Conservation (phyloP, 257 asterid species). For the Ocimum tenuiflorum region DNA sequence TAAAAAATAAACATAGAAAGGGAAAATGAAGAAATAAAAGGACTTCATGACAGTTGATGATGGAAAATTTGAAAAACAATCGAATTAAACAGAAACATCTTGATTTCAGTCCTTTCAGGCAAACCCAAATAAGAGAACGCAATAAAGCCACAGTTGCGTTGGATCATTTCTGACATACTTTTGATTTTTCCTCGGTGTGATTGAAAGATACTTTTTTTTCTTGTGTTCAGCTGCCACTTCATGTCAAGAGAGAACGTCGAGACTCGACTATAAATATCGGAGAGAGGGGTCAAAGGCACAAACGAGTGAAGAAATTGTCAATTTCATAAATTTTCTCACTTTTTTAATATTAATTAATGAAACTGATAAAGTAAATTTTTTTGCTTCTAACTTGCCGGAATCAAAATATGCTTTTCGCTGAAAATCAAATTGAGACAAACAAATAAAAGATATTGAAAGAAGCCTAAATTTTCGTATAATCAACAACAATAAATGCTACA, state of each 20-base stretch:
- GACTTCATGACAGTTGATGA: neutral
- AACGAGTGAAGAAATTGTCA: neutral
- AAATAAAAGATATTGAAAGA: neutral
- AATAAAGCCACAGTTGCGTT: neutral
- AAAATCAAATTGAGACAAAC: neutral
- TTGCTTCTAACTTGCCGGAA: conserved; percentile 8
- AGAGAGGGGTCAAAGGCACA: conserved; percentile 13
- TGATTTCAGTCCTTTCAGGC: conserved; percentile 7
- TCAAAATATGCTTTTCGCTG: neutral
- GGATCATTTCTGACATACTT: neutral
- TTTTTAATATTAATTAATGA: neutral
- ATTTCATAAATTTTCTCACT: neutral
- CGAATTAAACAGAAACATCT: neutral
- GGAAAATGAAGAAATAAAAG: neutral
- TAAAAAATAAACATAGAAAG: too few relatives aligned
- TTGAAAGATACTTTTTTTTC: conserved; percentile 7
- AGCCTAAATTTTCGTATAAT: neutral
- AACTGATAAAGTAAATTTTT: neutral
- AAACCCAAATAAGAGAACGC: conserved; percentile 7
- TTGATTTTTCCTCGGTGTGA: neutral
- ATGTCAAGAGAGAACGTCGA: conserved; percentile 1
- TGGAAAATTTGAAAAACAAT: neutral
- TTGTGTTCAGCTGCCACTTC: conserved; percentile 14
- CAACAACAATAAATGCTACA: neutral
- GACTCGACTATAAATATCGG: conserved; percentile 2